phyloP scores from a whole-genome alignment of 805 yeast genomes.

The Candida railenensis region DNA sequence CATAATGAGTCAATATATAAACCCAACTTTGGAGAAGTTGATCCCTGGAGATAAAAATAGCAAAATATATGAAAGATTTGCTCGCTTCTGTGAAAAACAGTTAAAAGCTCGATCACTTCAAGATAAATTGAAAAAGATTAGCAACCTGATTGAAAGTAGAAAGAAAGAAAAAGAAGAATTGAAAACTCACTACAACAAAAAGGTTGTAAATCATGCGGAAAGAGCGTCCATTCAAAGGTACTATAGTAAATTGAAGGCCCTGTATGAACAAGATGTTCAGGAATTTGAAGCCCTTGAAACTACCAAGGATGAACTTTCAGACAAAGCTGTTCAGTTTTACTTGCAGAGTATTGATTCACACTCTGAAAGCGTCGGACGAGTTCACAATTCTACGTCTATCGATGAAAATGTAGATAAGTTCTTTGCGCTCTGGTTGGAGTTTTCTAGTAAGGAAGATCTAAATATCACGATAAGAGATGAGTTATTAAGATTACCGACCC shows the following conservation, averaged over 20 bases:
- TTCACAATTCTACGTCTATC: not conserved
- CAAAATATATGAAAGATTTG: conserved; percentile 57
- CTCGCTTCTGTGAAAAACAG: conserved; percentile 72
- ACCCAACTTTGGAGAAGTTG: conserved; percentile 31
- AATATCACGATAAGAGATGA: conserved; percentile 40
- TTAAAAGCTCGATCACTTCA: conserved; percentile 43
- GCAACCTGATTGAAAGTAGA: conserved; percentile 40
- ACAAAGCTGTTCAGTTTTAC: conserved; percentile 58
- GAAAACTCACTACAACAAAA: conserved; percentile 40
- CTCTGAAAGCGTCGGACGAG: conserved; percentile 22
- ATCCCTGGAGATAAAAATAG: conserved; percentile 29
- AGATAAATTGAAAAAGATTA: conserved; percentile 43
- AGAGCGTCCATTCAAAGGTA: conserved; percentile 53
- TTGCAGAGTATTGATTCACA: conserved; percentile 40
- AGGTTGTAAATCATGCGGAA: conserved; percentile 42
- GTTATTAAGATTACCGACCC: conserved; percentile 48
- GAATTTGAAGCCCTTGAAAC: conserved; percentile 40
- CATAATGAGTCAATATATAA: conserved; percentile 58
- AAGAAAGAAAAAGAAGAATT: conserved; percentile 50
- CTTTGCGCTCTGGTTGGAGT: conserved; percentile 80
- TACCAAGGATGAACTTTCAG: conserved; percentile 43
- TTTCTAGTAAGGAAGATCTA: conserved; percentile 44
- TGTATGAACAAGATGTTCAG: conserved; percentile 48
- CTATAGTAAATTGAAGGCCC: conserved; percentile 47
- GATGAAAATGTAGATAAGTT: conserved; percentile 70